Conservation (phyloP, 306 rosid genomes). For the Betula pendula region DNA sequence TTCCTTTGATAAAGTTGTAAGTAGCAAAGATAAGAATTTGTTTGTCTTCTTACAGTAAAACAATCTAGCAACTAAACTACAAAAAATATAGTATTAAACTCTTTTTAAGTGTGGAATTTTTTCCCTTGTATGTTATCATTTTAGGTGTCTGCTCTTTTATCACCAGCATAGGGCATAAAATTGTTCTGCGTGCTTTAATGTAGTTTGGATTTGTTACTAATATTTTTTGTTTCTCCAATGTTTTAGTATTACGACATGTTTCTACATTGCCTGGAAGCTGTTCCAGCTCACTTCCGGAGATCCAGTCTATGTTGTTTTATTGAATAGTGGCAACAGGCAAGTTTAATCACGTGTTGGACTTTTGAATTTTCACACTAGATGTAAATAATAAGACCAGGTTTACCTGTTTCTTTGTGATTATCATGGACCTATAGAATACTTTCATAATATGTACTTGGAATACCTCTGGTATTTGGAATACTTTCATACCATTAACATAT, state of each 20-base stretch:
- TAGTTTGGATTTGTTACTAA: slow-evolving; percentile 17
- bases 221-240: slow-evolving; percentile 13
- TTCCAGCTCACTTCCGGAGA: slow-evolving; percentile 62
- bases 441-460: neutral
- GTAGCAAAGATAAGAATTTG: neutral
- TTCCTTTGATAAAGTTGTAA: neutral
- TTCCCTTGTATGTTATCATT: neutral
- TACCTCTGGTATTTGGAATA: too few species aligned
- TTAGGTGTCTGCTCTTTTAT: neutral
- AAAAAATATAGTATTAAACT: neutral
- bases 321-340: slow-evolving; percentile 61
- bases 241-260: slow-evolving; percentile 61
- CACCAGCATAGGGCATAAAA: slow-evolving; percentile 2
- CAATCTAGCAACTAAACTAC: neutral
- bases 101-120: neutral
- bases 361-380: slow-evolving; percentile 2
- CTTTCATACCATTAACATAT: too few species aligned
- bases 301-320: slow-evolving; percentile 58
- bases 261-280: slow-evolving; percentile 63
- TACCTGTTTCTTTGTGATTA: neutral
- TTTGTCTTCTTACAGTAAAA: neutral
- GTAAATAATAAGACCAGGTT: neutral
- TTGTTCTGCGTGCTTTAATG: slow-evolving; percentile 5
- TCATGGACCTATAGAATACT: neutral
- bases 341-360: slow-evolving; percentile 24